Conservation (phyloP, 202 grass and related monocot species). For the Musa balbisiana region DNA sequence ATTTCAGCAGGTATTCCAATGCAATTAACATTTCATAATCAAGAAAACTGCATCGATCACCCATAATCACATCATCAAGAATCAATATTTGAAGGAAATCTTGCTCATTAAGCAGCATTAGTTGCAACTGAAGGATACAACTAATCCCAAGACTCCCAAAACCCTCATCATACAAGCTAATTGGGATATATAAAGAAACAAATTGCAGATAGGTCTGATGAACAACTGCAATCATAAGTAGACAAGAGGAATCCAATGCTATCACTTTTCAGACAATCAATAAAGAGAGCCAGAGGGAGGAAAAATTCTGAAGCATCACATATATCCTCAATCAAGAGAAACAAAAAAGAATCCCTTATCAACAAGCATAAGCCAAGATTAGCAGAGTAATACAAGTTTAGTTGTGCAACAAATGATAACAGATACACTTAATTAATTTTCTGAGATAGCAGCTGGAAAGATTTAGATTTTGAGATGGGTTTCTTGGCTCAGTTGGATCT, state of each 20-base stretch:
- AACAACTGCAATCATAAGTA: not conserved
- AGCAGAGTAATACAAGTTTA: not conserved
- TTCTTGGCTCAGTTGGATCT: not conserved
- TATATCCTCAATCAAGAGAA: not conserved
- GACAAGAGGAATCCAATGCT: constrained; percentile 2
- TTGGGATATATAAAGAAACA: too few relatives aligned
- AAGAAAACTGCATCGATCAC: too few relatives aligned
- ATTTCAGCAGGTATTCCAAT: too few relatives aligned
- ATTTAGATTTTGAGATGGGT: not conserved
- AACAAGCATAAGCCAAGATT: not conserved
- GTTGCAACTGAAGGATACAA: too few relatives aligned
- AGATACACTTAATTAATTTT: not conserved
- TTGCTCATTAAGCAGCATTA: too few relatives aligned
- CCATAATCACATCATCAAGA: too few relatives aligned
- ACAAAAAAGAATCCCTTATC: too few relatives aligned
- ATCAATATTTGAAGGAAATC: too few relatives aligned
- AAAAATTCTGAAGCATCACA: not conserved
- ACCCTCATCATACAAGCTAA: too few relatives aligned
- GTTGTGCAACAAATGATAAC: not conserved
- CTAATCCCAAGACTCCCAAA: too few relatives aligned
- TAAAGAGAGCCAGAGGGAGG: not conserved
- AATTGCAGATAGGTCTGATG: not conserved
- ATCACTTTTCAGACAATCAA: not conserved
- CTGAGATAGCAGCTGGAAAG: not conserved
- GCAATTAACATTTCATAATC: too few relatives aligned